Base-by-base conservation (phyloP, 2,329 filamentous ascomycete genomes). In the Ascochyta rabiei region DNA sequence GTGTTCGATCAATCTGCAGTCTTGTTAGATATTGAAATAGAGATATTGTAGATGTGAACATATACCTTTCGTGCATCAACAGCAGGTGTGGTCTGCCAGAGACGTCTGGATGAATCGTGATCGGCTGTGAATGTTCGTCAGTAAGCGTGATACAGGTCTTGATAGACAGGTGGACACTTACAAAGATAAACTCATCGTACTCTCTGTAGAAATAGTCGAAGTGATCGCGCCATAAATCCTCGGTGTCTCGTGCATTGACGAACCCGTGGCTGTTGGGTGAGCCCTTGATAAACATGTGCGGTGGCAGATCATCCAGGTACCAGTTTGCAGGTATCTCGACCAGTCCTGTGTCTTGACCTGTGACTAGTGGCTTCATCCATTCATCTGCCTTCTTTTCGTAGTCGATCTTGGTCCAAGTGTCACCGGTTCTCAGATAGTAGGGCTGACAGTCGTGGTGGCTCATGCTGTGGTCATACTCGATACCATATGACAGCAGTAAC, bases 191-290 rank as follows among this genome's bases (percentile, higher is more conserved):
- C 62, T 89, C 86, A 62, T 91, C 88, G 58, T 90, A 87, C 68
- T 91, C 87, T 34, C 87, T 80, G 69, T 91, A 91, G 66, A 89
- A 90, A 71, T 90, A 91, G 63, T 87, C 82, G 57, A 89, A 88
- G 60, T 88, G 85, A 57, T 88, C 84, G 46, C 80, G 74, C 86
- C 85, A 88, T 30, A 87, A 77, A 30, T 86, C 84, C 60, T 88
- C 85, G 1, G 87, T 81, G 53, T 86, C 84, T 18, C 81, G 76
- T 1, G 81, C 75, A 54, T 79, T 77, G 7, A 80, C 77, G 67
- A 76, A 87, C 4, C 86, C 86, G 63, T 89, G 86, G 21, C 80
- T 83, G 63, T 89, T 89, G 0, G 85, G 75, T 0, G 83, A 78
- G 2, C 79, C 81, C 69, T 89, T 89, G 66, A 89, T 88, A 67